Base-by-base conservation (phyloP, 352 stramenopile genomes). In the Phytophthora pistaciae region DNA sequence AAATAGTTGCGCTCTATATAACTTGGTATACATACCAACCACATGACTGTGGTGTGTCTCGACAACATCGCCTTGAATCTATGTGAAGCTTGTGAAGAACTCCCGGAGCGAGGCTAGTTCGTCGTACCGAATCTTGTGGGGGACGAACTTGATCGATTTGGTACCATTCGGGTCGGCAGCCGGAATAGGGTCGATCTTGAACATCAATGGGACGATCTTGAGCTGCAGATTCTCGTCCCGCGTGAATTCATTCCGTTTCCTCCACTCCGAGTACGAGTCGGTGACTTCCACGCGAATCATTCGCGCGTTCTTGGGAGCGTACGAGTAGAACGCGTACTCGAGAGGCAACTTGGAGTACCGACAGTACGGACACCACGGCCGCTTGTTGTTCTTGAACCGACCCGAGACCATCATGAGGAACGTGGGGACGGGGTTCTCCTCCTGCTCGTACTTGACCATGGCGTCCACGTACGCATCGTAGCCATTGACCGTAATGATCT, bases 291-390 rank as follows among this genome's bases (percentile, higher is more conserved):
- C 80, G 6, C 84, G 82, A 60, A 94, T 72, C 53, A 95, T 66
- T 13, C 80, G 72, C 0, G 88, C 65, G 25, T 83, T 77, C 3
- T 80, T 77, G 1, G 86, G 86, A 11, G 88, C 88, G 38, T 88
- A 93, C n/a, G 75, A 69, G 49, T 88, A 90, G 66, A 93, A 95
- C 0, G 76, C 78, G 58, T 90, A 93, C 74, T 95, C 84, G 18
- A 92, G 29, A 1, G 86, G 84, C 29, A 93, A 63, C 66, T 95
- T 83, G 5, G 83, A 91, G 69, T 82, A 94, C 18, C 88, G 86
- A 56, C 88, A 95, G 74, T 92, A 95, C 16, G 85, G 83, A 74
- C 88, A 95, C 86, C 88, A 95, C 49, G 85, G 84, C 3, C 88
- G 78, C 46, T 93, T 87, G 68, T 95, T 95, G 53, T 79, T 67